These are phyloP conservation scores for Trametopsis cervina DNA, from an alignment of 768 basidiomycete species.

Conservation along the genomic window DNA sequence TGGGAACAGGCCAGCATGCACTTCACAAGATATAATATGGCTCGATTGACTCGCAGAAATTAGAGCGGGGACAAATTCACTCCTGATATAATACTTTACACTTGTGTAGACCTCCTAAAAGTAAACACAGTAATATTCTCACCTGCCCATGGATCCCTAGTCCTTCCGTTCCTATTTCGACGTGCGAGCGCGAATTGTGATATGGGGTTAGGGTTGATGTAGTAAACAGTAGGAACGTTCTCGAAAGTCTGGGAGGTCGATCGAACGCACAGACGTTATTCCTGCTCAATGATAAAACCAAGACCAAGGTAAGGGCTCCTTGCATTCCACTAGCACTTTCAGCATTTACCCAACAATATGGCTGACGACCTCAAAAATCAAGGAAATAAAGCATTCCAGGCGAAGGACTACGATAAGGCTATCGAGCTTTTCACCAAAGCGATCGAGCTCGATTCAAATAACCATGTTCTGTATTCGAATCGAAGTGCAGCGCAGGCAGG, in stretches of 20 bases:
- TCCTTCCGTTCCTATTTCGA: background rate
- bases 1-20: slow-evolving; percentile 52
- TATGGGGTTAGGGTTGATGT: slow-evolving; percentile 1
- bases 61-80: background rate
- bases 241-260: slow-evolving; percentile 6
- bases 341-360: slow-evolving; percentile 9
- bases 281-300: slow-evolving; percentile 4
- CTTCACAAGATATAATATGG: background rate
- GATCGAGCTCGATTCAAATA: slow-evolving; percentile 73
- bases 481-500: slow-evolving; percentile 88
- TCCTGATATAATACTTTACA: background rate
- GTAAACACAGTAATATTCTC: background rate
- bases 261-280: background rate
- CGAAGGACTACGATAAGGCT: slow-evolving; percentile 87
- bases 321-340: background rate
- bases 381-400: slow-evolving; percentile 93
- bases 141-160: background rate
- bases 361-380: slow-evolving; percentile 69
- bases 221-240: slow-evolving; percentile 5
- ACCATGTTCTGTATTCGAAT: slow-evolving; percentile 90
- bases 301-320: background rate
- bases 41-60: background rate
- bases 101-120: background rate
- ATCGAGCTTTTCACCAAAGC: slow-evolving; percentile 79
- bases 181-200: background rate